Conservation (phyloP, 345 rosid genomes). For the Hypericum perforatum region DNA sequence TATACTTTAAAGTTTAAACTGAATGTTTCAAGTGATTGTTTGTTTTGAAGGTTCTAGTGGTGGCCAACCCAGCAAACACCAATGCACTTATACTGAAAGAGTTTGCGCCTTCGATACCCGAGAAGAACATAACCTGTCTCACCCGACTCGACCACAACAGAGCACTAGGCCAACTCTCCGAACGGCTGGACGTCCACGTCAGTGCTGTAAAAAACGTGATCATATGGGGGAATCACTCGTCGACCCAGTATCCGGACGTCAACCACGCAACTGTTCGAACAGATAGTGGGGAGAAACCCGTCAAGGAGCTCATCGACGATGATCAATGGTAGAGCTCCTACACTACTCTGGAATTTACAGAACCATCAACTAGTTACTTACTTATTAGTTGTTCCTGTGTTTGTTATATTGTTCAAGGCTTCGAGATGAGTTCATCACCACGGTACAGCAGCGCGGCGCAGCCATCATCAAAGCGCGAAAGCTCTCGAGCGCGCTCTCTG, state of each 20-base stretch:
- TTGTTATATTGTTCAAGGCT: constrained; percentile 29
- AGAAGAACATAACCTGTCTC: constrained; percentile 68
- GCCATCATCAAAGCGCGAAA: constrained; percentile 56
- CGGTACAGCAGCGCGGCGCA: constrained; percentile 67
- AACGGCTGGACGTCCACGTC: constrained; percentile 43
- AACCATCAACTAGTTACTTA: neutral
- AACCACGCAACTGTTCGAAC: constrained; percentile 49
- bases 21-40: constrained; percentile 1
- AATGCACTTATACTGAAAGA: constrained; percentile 73
- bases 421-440: constrained; percentile 42
- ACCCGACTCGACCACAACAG: constrained; percentile 82
- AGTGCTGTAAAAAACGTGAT: constrained; percentile 57
- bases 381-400: no score
- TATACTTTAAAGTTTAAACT: no score
- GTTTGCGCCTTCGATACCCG: constrained; percentile 73
- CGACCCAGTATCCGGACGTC: constrained; percentile 82
- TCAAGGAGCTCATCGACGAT: constrained; percentile 39
- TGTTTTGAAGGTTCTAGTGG: constrained; percentile 40
- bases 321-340: constrained; percentile 40
- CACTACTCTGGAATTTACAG: neutral
- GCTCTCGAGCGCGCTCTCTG: constrained; percentile 67
- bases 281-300: constrained; percentile 30
- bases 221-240: constrained; percentile 91
- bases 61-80: constrained; percentile 88
- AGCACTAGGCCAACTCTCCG: constrained; percentile 63